Percentiles rank a stretch among this genome's conserved stretches.
These are phyloP conservation scores for Mortierella sp. DNA, from an alignment of 371 early-diverging fungal species.

Conservation along the genomic window DNA sequence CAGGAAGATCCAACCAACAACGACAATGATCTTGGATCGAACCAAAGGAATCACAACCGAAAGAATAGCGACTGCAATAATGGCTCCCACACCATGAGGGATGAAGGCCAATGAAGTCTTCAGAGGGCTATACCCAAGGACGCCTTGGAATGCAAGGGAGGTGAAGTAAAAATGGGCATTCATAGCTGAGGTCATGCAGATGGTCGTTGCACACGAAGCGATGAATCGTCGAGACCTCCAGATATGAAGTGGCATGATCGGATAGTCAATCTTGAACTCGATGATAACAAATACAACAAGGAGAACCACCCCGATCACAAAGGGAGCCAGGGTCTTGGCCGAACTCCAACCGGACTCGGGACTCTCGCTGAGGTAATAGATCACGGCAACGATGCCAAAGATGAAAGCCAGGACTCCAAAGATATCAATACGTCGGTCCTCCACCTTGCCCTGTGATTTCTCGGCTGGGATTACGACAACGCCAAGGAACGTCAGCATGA, in stretches of 20 bases:
- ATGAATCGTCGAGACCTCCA: slow-evolving; percentile 30
- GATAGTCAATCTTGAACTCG: slow-evolving; percentile 27
- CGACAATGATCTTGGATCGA: slow-evolving; percentile 18
- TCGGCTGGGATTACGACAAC: slow-evolving; percentile 29
- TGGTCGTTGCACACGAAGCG: slow-evolving; percentile 17
- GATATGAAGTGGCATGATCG: slow-evolving; percentile 38
- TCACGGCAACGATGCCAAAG: slow-evolving; percentile 46
- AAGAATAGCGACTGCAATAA: slow-evolving; percentile 12
- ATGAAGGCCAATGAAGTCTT: slow-evolving; percentile 22
- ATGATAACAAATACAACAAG: slow-evolving; percentile 16
- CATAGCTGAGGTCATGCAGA: slow-evolving; percentile 22
- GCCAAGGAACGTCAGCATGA: slow-evolving; percentile 22
- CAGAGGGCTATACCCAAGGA: slow-evolving; percentile 17
- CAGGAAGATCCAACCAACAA: slow-evolving; percentile 31
- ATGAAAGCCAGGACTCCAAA: slow-evolving; percentile 53
- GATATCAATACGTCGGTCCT: slow-evolving; percentile 43
- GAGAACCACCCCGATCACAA: slow-evolving; percentile 19
- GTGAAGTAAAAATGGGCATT: slow-evolving; percentile 17
- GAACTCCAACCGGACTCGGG: slow-evolving; percentile 42
- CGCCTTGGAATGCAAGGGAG: slow-evolving; percentile 25
- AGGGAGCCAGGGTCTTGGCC: slow-evolving; percentile 39
- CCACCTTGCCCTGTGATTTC: slow-evolving; percentile 11
- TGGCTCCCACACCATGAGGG: slow-evolving; percentile 21
- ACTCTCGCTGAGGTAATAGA: slow-evolving; percentile 57
- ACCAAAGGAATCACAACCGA: slow-evolving; percentile 8